Evolutionary conservation across 306 rosid species (phyloP).

Genomic region (Castanea crenata): DNA sequence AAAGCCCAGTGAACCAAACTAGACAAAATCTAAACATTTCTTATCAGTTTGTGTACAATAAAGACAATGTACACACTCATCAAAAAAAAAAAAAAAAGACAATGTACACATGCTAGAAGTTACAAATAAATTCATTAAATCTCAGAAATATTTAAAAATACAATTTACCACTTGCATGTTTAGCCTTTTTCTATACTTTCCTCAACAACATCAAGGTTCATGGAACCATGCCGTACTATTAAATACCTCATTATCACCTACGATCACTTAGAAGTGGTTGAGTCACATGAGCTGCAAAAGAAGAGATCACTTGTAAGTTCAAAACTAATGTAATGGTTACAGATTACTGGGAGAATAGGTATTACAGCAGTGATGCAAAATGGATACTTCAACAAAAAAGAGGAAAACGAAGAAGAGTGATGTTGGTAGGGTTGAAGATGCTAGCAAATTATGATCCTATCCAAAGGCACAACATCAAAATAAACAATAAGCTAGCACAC

Average conservation of each 20-base stretch:
- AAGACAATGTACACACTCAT: conserved; percentile 13
- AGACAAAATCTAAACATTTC: conserved; percentile 23
- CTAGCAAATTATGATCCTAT: too few species aligned
- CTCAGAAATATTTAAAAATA: background rate
- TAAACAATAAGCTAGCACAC: too few species aligned
- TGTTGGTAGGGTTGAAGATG: too few species aligned
- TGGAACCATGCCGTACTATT: conserved; percentile 16
- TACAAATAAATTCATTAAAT: conserved; percentile 18
- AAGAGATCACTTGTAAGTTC: conserved; percentile 8
- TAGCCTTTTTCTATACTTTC: conserved; percentile 5
- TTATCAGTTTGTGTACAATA: conserved; percentile 21
- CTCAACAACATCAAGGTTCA: conserved; percentile 21
- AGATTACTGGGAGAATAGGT: background rate
- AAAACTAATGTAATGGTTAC: background rate
- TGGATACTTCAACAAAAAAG: too few species aligned
- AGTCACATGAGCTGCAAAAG: conserved; percentile 49
- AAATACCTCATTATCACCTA: conserved; percentile 28
- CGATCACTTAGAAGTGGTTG: conserved; percentile 56
- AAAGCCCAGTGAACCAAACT: background rate
- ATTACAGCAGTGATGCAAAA: background rate
- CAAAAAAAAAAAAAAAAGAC: background rate
- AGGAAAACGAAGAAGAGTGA: too few species aligned
- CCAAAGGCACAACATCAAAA: too few species aligned
- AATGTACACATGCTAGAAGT: conserved; percentile 27
- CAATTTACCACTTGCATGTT: conserved; percentile 13